Evolutionary conservation across 805 yeast genomes (phyloP).

Genomic region (Grigorovia yakushimaensis): DNA sequence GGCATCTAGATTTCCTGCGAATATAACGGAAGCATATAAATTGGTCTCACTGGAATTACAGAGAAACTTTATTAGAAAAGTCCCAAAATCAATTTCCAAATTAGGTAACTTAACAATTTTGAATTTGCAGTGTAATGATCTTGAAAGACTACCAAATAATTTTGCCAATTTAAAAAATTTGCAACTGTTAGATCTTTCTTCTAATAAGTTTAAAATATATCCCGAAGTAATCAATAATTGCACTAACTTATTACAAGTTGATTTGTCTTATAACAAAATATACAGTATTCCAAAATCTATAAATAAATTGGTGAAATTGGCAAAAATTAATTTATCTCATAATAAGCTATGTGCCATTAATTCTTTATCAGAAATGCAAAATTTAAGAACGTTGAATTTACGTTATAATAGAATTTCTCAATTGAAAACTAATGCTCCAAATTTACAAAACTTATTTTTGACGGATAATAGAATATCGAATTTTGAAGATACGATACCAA

Average conservation of each 20-base stretch:
- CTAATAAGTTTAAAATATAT: conserved; percentile 55
- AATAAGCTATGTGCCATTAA: conserved; percentile 41
- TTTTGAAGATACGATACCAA: conserved; percentile 52
- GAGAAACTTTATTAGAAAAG: conserved; percentile 60
- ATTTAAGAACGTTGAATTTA: conserved; percentile 64
- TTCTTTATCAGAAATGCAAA: conserved; percentile 41
- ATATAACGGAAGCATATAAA: conserved; percentile 58
- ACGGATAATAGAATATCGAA: conserved; percentile 68
- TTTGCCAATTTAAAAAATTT: conserved; percentile 48
- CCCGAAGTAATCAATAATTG: conserved; percentile 61
- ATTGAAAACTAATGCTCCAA: conserved; percentile 36
- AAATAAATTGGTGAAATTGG: conserved; percentile 48
- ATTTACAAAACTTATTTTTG: conserved; percentile 60
- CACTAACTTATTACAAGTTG: conserved; percentile 51
- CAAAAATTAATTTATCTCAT: conserved; percentile 64
- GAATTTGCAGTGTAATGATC: conserved; percentile 66
- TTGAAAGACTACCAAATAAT: conserved; percentile 50
- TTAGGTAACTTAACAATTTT: conserved; percentile 47
- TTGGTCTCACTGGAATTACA: conserved; percentile 64
- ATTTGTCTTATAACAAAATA: conserved; percentile 74
- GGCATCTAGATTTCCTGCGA: conserved; percentile 62
- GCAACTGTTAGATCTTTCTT: conserved; percentile 61
- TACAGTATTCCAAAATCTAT: conserved; percentile 50
- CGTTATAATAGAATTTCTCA: conserved; percentile 54
- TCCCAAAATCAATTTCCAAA: conserved; percentile 48